Evolutionary conservation across 352 stramenopile species (phyloP), one percentile per base, ranked within the genome.

Genomic region (Phytophthora niederhauseri): DNA sequence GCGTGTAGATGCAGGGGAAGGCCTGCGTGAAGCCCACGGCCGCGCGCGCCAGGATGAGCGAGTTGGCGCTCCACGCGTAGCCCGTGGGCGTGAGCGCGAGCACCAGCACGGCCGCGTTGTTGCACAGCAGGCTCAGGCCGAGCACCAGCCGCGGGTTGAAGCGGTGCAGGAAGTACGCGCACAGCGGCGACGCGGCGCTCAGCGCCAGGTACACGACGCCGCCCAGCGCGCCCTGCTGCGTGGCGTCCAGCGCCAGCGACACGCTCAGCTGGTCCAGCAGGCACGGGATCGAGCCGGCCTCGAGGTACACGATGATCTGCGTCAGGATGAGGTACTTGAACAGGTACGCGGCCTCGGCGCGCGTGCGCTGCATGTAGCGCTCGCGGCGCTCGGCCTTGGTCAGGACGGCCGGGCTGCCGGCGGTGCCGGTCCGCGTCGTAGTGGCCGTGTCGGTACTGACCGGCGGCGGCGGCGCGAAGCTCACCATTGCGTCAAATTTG

Each of bases 321-420:
- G 88, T 91, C 43, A 95, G 52, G 60, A 95, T 92, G 6, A 95
- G 69, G 70, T 93, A 95, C 76, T 95, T 94, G 77, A 95, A 95
- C 53, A 94, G 69, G 57, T 94, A 95, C 49, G 78, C 76, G 6
- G 87, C 87, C 72, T 95, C 84, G 28, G 76, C 71, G 45, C 87
- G 84, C 22, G 82, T 93, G 72, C 84, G 81, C 38, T 80, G 75
- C 81, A 92, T 89, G 76, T 89, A 93, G 62, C 78, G 74, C 71
- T 91, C 84, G 26, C 82, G 78, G 43, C 84, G 81, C 58, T 87
- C 81, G 17, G 88, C 76, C 64, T 85, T 85, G 28, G 75, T 85
- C 11, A 77, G 61, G 46, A 74, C 61, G 31, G 53, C 38, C 34
- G 34, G 34, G 34, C 34, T 41, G 34, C 34, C 34, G 34, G 34